Conservation (phyloP, 192 early-diverging fungal genomes). For the Mortierella alpina region DNA sequence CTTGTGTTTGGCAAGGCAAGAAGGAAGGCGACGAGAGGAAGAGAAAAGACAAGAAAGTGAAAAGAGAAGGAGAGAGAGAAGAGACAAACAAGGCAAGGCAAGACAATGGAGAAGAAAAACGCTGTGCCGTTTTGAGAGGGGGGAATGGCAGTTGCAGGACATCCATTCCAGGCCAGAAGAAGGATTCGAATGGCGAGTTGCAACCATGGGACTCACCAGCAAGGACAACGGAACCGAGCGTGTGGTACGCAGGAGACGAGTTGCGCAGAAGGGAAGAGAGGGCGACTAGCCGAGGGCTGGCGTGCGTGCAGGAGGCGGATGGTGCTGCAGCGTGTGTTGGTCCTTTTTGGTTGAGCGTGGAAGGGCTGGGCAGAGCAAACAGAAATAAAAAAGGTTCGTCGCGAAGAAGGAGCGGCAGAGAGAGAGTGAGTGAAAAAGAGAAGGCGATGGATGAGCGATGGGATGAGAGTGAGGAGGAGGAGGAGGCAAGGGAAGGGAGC, state of each 20-base stretch:
- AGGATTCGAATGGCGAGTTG: neutral
- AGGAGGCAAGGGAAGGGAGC: neutral
- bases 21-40: neutral
- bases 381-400: neutral
- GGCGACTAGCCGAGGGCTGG: neutral
- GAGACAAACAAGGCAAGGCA: neutral
- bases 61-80: neutral
- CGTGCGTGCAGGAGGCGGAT: slow-evolving; percentile 1
- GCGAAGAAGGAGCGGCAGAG: neutral
- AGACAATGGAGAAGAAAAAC: neutral
- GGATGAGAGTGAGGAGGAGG: too few relatives aligned
- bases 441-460: slow-evolving; percentile 1
- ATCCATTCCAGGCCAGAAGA: neutral
- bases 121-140: neutral
- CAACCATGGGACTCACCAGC: slow-evolving; percentile 3
- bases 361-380: neutral
- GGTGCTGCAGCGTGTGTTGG: neutral
- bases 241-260: neutral
- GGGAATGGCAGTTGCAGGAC: neutral
- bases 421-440: too few relatives aligned
- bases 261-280: neutral
- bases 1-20: neutral
- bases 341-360: too few relatives aligned
- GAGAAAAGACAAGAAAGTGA: neutral
- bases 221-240: slow-evolving; percentile 1